Base-by-base conservation (phyloP, 257 asterid genomes). In the Fraxinus cuspidata region DNA sequence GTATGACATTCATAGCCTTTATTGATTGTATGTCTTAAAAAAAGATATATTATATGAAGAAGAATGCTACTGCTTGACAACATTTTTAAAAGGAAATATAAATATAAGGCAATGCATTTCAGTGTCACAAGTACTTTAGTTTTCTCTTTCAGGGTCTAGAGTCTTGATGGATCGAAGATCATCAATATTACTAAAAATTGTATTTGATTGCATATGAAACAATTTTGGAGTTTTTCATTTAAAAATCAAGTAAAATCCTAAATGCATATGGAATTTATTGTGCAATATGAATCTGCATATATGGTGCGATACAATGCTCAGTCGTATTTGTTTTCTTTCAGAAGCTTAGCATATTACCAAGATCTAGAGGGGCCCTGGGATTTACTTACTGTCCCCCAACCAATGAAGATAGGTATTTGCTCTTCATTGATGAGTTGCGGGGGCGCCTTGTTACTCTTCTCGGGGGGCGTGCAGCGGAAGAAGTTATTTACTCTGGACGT, bases 401-500 rank as follows among this genome's bases (percentile, higher is more conserved):
- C 74, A 84, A 5, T 23, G 98, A 96, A 88, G 99, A 96, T 84
- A 84, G 99, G 85, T 93, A 96, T 85, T 87, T 96, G 92, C 97
- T 93, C 88, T 93, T 96, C 85, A 81, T 92, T 34, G 99, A 96
- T 77, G 98, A 96, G 89, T 83, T 96, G 89, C 97, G 97, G 4
- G 99, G 99, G 74, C 96, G 97, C 77, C 92, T 96, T 74, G 99
- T 93, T 71, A 93, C 99, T 79, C 98, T 96, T 77, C 96, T 96
- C 23, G 99, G 99, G 0, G 99, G 98, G n/a, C 98, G 99, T 74
- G 99, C 99, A 67, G 99, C 99, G 3, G 99, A 96, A 81, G 97
- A 96, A 86, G 87, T 96, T 66, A 85, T 92, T 70, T 96, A 92
- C 84, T 87, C 92, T 49, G 99, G 99, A 49, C 98, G 99, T 77